Base-by-base conservation (phyloP, 2,329 filamentous ascomycete species). In the Cordyceps cateniannulata region DNA sequence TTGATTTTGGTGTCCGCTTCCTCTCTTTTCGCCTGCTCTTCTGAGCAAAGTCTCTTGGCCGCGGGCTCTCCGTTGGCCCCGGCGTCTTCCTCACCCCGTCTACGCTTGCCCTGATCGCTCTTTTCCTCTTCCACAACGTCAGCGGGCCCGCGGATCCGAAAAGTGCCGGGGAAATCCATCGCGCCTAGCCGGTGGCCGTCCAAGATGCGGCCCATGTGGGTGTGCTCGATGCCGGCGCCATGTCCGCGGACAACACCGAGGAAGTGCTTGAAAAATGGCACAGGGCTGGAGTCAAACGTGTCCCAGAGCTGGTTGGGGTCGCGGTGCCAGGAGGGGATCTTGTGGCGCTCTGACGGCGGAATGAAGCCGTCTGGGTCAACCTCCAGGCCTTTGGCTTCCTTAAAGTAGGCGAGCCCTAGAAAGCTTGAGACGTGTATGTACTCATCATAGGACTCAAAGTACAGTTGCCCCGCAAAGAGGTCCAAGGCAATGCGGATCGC, bases 381-480 rank as follows among this genome's bases (percentile, higher is more conserved):
- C 3, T 16, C 27, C 0, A 63, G 25, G 2, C 1, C 70, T 6
- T 75, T 73, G 64, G 0, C 0, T 59, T 53, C 62, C 18, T 16
- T 4, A 20, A 61, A 61, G 44, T 70, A 75, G 0, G 75, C 70
- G 0, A 88, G 66, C 0, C 84, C 81, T 0, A 89, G 71, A 45
- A 78, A 79, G 1, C 73, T 68, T 62, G 84, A 87, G 0, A 80
- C 67, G 1, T 73, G 68, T 0, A 69, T 63, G 63, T 90, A 91
- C 58, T 89, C 80, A 0, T 72, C 62, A 48, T 77, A 82, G 0
- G 75, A 78, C 0, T 68, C 69, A 10, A 90, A 74, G 65, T 90
- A 91, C 0, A 90, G 75, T 59, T 88, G 85, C 0, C 88, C 88
- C 0, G 88, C 76, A 59, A 91, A 90, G 0, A 91, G 71, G 48